Evolutionary conservation across 2,329 filamentous ascomycete species (phyloP), one percentile per base, ranked within the genome.

Genomic region (Neofusicoccum sp.): DNA sequence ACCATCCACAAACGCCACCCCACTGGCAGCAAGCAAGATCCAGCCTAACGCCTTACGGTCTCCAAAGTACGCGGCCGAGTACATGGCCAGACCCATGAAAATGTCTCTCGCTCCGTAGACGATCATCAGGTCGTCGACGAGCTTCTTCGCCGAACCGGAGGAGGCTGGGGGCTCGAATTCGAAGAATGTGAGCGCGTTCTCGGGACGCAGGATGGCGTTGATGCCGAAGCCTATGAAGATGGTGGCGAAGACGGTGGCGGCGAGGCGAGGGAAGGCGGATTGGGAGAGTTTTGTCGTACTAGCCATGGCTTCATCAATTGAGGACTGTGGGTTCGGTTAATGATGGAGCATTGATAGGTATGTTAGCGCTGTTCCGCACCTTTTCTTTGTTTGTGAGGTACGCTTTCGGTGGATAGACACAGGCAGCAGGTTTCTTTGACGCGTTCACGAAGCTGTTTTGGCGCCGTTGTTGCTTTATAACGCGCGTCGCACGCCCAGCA

Each of bases 61-160:
- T 0, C 79, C 80, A 54, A 68, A 71, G 41, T 68, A 76, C 1
- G 72, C 70, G 0, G 77, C 69, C 0, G 73, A 68, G 41, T 70
- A 72, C 20, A 79, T 72, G 1, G 76, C 70, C 1, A 73, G 30
- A 0, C 78, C 80, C 71, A 82, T 79, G 70, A 81, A 83, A 14
- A 82, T 67, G 62, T 84, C 79, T 9, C 82, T 74, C 3, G 72
- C 75, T 1, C 80, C 80, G 66, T 81, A 83, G 36, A 83, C 67
- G 3, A 73, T 66, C 70, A 82, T 74, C 7, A 83, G 63, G 54
- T 69, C 73, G 61, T 81, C 70, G 60, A 82, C 71, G n/a, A 81
- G 62, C 7, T 72, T 67, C 49, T 70, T 68, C 16, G 79, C 76
- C 2, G 69, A 48, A n/a, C n/a, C n/a, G 3, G 69, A 63, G 3